Conservation (phyloP, 371 early-diverging fungal genomes). For the Mucor indicus region DNA sequence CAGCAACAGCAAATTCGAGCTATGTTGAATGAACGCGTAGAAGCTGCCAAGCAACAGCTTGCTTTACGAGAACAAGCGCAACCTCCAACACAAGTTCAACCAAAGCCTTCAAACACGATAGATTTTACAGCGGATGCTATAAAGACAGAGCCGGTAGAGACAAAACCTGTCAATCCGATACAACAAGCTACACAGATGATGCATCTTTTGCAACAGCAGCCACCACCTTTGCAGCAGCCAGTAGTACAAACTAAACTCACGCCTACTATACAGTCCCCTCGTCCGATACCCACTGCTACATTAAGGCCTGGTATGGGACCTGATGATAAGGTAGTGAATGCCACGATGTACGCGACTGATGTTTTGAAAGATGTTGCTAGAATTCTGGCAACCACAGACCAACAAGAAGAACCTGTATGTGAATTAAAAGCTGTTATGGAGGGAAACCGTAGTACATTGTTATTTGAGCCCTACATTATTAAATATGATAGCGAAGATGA, state of each 20-base stretch:
- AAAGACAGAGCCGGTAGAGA: neutral
- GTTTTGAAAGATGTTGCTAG: constrained; percentile 33
- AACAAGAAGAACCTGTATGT: constrained; percentile 4
- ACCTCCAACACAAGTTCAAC: neutral
- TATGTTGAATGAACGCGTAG: constrained; percentile 31
- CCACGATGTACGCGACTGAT: constrained; percentile 31
- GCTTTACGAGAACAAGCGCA: neutral
- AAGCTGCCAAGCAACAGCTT: constrained; percentile 20
- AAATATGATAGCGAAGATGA: neutral
- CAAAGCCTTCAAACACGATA: no score
- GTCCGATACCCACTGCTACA: neutral
- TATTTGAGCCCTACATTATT: constrained; percentile 14
- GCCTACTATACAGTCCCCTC: no score
- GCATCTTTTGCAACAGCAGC: neutral
- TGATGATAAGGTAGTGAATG: constrained; percentile 29
- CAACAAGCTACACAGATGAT: no score
- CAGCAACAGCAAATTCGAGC: constrained; percentile 32
- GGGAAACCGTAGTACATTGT: neutral
- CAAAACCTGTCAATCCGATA: neutral
- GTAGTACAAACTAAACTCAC: no score
- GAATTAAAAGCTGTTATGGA: neutral
- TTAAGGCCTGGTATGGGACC: constrained; percentile 34
- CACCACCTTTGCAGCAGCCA: neutral
- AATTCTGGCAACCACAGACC: constrained; percentile 7
- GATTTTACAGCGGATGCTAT: no score